These are phyloP conservation scores for Tricladium varicosporioides DNA, from an alignment of 2,329 filamentous ascomycete genomes.

Conservation along the genomic window DNA sequence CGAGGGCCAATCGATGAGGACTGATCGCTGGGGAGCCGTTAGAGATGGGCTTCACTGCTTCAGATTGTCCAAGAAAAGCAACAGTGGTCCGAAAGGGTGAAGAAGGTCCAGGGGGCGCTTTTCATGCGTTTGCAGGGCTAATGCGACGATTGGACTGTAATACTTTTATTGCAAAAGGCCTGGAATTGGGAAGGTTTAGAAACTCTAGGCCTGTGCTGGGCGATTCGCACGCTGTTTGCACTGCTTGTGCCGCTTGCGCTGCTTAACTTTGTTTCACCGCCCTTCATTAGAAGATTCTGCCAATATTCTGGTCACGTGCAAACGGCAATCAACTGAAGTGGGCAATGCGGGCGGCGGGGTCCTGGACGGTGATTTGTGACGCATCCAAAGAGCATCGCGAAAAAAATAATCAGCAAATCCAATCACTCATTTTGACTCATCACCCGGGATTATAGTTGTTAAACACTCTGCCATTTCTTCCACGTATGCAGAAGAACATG, in stretches of 20 bases:
- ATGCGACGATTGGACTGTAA: not conserved
- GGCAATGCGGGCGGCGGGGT: not conserved
- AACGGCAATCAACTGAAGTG: too few relatives aligned
- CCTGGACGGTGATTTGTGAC: not conserved
- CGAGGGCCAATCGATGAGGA: not conserved
- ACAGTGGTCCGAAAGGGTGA: not conserved
- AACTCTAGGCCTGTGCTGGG: not conserved
- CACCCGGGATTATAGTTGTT: not conserved
- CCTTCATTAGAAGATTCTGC: not conserved
- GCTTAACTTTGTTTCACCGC: too few relatives aligned
- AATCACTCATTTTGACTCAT: not conserved
- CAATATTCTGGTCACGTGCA: not conserved
- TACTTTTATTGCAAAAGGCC: too few relatives aligned
- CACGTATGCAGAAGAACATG: conserved; percentile 10
- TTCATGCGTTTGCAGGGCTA: not conserved
- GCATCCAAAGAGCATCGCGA: not conserved
- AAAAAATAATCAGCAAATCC: not conserved
- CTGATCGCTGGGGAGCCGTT: not conserved
- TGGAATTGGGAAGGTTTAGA: not conserved
- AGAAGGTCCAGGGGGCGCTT: not conserved
- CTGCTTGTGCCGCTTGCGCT: too few relatives aligned
- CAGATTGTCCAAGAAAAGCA: not conserved
- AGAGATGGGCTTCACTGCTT: not conserved
- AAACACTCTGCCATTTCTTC: not conserved
- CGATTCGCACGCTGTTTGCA: not conserved